Evolutionary conservation across 176 grass and related monocot species (phyloP).

Genomic region (Lolium multiflorum): DNA sequence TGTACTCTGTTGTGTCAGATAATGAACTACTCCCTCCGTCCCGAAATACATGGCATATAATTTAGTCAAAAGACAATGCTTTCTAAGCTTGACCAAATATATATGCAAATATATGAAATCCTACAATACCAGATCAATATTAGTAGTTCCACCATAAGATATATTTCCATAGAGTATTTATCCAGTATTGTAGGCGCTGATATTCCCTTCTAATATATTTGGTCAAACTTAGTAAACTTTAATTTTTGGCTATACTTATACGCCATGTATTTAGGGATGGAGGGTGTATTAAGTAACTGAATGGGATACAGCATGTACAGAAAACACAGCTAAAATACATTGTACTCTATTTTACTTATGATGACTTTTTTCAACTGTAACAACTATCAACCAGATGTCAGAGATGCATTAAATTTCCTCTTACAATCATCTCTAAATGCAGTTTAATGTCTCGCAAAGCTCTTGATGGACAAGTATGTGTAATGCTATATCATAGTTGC

Average conservation of each 20-base stretch:
- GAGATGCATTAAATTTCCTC: slow-evolving; percentile 23
- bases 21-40: neutral
- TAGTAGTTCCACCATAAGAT: too few relatives aligned
- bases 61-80: too few relatives aligned
- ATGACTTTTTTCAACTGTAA: slow-evolving; percentile 19
- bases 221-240: too few relatives aligned
- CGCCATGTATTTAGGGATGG: too few relatives aligned
- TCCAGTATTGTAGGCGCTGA: too few relatives aligned
- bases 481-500: slow-evolving; percentile 26
- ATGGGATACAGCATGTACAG: slow-evolving; percentile 1
- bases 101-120: too few relatives aligned
- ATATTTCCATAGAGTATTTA: too few relatives aligned
- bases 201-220: neutral
- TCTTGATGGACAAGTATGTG: slow-evolving; percentile 2
- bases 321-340: neutral
- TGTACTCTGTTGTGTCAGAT: neutral
- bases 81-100: too few relatives aligned
- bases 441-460: slow-evolving; percentile 20
- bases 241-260: too few relatives aligned
- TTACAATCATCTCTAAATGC: slow-evolving; percentile 22
- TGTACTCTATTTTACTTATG: slow-evolving; percentile 25
- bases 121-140: too few relatives aligned
- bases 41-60: too few relatives aligned
- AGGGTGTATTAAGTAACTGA: neutral
- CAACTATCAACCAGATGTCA: slow-evolving; percentile 10